Evolutionary conservation across 2,329 filamentous ascomycete genomes (phyloP).

Genomic region (Coniochaeta sp.): DNA sequence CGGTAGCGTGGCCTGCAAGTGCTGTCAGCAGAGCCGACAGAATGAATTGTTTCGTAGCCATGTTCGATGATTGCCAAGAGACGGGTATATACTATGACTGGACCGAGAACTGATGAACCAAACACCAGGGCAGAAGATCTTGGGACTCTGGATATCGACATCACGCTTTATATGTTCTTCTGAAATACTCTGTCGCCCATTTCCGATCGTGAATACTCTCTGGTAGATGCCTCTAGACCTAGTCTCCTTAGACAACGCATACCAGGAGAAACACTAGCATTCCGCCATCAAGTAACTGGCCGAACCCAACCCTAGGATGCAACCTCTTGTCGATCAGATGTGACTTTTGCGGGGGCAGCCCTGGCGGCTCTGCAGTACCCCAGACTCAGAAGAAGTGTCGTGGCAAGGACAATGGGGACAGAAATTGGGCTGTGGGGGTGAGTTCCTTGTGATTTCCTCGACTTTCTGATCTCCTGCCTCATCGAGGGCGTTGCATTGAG

Average conservation of each 20-base stretch:
- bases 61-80: constrained; percentile 2
- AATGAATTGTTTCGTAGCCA: not conserved
- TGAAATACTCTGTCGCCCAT: not conserved
- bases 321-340: not conserved
- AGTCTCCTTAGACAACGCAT: too few species aligned
- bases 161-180: not conserved
- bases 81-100: not conserved
- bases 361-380: not conserved
- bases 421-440: not conserved
- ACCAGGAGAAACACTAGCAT: not conserved
- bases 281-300: not conserved
- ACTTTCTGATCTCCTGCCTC: too few species aligned
- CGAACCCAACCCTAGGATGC: not conserved
- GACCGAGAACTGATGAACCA: not conserved
- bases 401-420: not conserved
- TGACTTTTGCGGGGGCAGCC: not conserved
- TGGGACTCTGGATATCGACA: not conserved
- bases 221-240: too few species aligned
- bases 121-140: not conserved
- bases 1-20: not conserved
- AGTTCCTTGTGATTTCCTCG: too few species aligned
- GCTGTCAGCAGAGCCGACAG: not conserved
- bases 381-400: not conserved
- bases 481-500: too few species aligned
- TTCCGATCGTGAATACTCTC: not conserved